Evolutionary conservation across 805 yeast species (phyloP).

Genomic region (Candida golubevii): DNA sequence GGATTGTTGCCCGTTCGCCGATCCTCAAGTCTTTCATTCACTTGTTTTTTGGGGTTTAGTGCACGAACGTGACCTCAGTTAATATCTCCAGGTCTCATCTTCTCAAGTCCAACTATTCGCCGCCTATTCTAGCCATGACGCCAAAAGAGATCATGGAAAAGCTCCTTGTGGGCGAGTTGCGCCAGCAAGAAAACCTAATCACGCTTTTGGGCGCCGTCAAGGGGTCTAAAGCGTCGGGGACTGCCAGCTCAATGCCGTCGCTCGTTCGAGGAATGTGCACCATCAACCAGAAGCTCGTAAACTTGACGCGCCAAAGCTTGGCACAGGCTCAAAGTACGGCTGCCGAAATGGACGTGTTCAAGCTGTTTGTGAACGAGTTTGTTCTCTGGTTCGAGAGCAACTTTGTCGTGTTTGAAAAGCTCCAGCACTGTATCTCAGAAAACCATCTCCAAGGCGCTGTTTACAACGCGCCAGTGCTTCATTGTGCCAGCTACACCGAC

Average conservation of each 20-base stretch:
- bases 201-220: slow-evolving; percentile 32
- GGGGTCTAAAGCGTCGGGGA: slow-evolving; percentile 24
- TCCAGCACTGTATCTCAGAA: slow-evolving; percentile 17
- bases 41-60: too few species aligned
- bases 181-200: slow-evolving; percentile 32
- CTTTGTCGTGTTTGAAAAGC: slow-evolving; percentile 33
- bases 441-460: slow-evolving; percentile 15
- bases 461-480: slow-evolving; percentile 29
- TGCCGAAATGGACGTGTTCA: slow-evolving; percentile 23
- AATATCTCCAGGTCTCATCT: too few species aligned
- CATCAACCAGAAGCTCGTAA: slow-evolving; percentile 28
- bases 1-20: too few species aligned
- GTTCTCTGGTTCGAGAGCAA: slow-evolving; percentile 36
- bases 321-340: slow-evolving; percentile 11
- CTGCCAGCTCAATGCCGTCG: slow-evolving; percentile 23
- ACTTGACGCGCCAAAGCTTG: slow-evolving; percentile 15
- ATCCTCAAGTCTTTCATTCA: too few species aligned
- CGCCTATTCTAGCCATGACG: not conserved
- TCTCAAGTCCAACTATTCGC: too few species aligned
- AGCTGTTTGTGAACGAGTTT: slow-evolving; percentile 35
- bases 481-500: slow-evolving; percentile 25
- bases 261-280: slow-evolving; percentile 39
- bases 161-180: slow-evolving; percentile 23
- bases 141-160: not conserved
- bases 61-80: too few species aligned